Percentiles rank a stretch among this genome's conserved stretches.
Evolutionary conservation across 2,329 filamentous ascomycete genomes (phyloP).

Genomic region (Fusarium tricinctum): DNA sequence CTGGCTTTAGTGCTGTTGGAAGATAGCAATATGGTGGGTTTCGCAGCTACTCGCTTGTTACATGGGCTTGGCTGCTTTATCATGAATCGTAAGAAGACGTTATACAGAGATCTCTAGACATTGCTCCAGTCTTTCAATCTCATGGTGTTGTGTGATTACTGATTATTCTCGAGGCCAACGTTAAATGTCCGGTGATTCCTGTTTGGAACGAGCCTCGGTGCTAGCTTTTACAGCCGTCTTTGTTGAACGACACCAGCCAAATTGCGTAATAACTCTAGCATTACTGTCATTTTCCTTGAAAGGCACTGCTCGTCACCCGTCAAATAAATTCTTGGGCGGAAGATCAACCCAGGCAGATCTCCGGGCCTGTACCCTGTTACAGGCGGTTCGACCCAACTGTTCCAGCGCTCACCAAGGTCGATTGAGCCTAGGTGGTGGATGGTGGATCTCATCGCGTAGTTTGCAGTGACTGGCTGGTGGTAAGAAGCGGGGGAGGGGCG

Average conservation of each 20-base stretch:
- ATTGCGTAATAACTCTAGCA: not conserved
- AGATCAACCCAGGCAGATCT: slow-evolving; percentile 5
- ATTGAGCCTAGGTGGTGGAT: slow-evolving; percentile 29
- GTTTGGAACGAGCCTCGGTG: not conserved
- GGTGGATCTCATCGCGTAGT: slow-evolving; percentile 38
- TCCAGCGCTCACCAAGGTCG: slow-evolving; percentile 19
- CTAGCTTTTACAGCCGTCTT: not conserved
- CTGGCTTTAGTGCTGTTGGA: not conserved
- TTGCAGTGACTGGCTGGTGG: slow-evolving; percentile 33
- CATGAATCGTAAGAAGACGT: slow-evolving; percentile 26
- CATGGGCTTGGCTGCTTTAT: slow-evolving; percentile 8
- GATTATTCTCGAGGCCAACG: not conserved
- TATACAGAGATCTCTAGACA: slow-evolving; percentile 5
- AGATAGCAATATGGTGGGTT: slow-evolving; percentile 11
- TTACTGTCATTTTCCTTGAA: not conserved
- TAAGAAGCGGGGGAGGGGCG: slow-evolving; percentile 42
- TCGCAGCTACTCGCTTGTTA: slow-evolving; percentile 13
- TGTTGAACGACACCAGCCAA: not conserved
- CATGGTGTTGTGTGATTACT: not conserved
- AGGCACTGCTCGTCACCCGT: not conserved
- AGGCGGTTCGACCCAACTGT: slow-evolving; percentile 20
- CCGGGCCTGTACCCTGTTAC: slow-evolving; percentile 34
- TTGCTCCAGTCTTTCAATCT: not conserved
- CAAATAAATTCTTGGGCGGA: slow-evolving; percentile 12
- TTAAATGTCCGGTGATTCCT: not conserved